Conservation (phyloP, 352 stramenopile genomes). For the Aphanomyces euteiches region DNA sequence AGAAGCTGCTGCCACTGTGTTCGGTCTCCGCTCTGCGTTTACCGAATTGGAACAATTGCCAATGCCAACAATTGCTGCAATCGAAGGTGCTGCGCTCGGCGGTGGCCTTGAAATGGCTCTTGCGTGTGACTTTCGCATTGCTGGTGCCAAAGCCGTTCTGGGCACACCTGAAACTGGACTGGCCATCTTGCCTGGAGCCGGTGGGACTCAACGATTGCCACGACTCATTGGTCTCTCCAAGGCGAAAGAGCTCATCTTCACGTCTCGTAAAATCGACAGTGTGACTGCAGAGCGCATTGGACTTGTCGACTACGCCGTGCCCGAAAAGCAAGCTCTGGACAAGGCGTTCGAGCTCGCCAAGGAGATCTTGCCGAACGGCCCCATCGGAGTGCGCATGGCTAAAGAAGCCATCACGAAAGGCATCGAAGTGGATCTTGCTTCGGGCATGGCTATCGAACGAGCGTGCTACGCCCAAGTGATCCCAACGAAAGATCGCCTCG, state of each 20-base stretch:
- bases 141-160: constrained; percentile 78
- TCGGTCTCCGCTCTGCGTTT: constrained; percentile 73
- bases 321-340: constrained; percentile 54
- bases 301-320: constrained; percentile 86
- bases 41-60: constrained; percentile 81
- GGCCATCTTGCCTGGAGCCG: constrained; percentile 90
- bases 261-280: constrained; percentile 73
- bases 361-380: constrained; percentile 89
- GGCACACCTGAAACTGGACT: constrained; percentile 90
- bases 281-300: constrained; percentile 76
- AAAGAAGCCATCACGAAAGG: constrained; percentile 88
- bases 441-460: constrained; percentile 89
- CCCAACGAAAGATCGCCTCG: constrained; percentile 88
- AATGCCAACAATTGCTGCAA: constrained; percentile 90
- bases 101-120: constrained; percentile 90
- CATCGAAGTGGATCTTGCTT: constrained; percentile 74
- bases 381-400: constrained; percentile 87
- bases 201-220: constrained; percentile 89
- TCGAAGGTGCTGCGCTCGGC: constrained; percentile 88
- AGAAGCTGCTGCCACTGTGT: constrained; percentile 74
- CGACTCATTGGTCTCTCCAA: constrained; percentile 87
- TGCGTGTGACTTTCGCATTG: constrained; percentile 89
- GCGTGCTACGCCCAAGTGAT: constrained; percentile 89
- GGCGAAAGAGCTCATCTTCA: constrained; percentile 95
- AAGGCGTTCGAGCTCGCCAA: constrained; percentile 79